Evolutionary conservation across 306 rosid species (phyloP), one percentile per base, ranked within the genome.

Genomic region (Phaseolus lunatus): DNA sequence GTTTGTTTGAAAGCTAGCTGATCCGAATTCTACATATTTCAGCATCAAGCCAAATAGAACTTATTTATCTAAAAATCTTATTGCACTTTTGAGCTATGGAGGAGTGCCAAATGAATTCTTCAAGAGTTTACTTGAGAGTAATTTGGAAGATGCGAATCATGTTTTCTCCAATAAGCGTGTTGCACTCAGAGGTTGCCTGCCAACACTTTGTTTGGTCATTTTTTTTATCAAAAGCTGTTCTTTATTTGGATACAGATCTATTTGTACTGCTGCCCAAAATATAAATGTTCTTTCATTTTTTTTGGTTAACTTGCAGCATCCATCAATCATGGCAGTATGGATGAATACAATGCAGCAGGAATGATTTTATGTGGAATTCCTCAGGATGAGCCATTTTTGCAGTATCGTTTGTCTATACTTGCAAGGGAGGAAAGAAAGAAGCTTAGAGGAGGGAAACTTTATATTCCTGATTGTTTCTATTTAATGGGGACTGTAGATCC

Each of bases 401-500:
- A 82, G 68, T 0, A 79, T 77, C 87, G 75, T 20, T 70, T 93
- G 0, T 79, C 91, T 22, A 19, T 27, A 58, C 82, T 88, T 7
- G 48, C 72, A 41, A 87, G 66, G 50, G 84, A 71, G 67, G 96
- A 88, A 76, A 77, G 66, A 41, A 84, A 72, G 27, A 67, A 71
- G 31, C 92, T 94, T 13, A 73, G 14, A 81, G 53, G 7, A 49
- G 98, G 98, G 61, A 92, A 5, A 80, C 69, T 85, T n/a, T 68
- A 56, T 57, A 78, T 89, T 0, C 83, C 89, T 19, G 84, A 86
- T 7, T 84, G 86, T 77, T 93, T 82, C 82, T 88, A 88, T 71
- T 59, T 93, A 44, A 91, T 91, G 97, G 98, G 98, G 43, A 91
- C 98, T 73, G 92, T 77, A 26, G 98, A 91, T 82, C 98, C 97